Base-by-base conservation (phyloP, 2,329 filamentous ascomycete species). In the Talaromyces sp. region DNA sequence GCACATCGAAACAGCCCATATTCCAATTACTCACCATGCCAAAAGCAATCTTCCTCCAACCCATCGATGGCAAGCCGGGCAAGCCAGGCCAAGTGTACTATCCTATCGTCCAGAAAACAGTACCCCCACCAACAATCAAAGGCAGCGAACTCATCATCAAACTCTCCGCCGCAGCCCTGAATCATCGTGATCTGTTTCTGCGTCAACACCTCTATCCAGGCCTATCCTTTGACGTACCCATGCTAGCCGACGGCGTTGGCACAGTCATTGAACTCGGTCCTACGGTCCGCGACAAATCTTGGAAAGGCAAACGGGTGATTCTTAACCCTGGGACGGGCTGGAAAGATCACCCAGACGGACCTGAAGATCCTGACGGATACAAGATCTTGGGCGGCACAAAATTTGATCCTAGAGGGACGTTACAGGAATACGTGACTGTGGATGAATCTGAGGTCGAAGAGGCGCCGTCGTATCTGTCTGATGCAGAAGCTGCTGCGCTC, bases 141-240 rank as follows among this genome's bases (percentile, higher is more conserved):
- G 84, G 85, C 16, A 82, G 82, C 67, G 85, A 97, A 76, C 82
- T 97, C 69, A 82, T 96, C 7, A 82, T 98, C 67, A 87, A 87
- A 72, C 82, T 98, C 73, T 85, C 86, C 41, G 91, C 93, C 60
- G 91, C 89, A 1, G 90, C 94, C 14, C 87, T 98, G 60, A 98
- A 98, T 82, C 95, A 98, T 81, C 90, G 93, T 72, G 95, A 98
- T 77, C 87, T 96, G 70, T 98, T 97, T 81, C 90, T 96, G 78
- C 91, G 94, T 63, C 93, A 95, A 77, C 90, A 93, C 74, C 87
- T 96, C 47, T 98, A 98, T 82, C 94, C 94, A 0, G 90, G 87
- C 70, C 90, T 92, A 62, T 89, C 90, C 13, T 96, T 96, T 77
- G 84, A 86, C 66, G 83, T 88, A 6, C 92, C 94, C 0, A 81